Conservation (phyloP, 129 eudicot genomes). For the Cynara cardunculus region DNA sequence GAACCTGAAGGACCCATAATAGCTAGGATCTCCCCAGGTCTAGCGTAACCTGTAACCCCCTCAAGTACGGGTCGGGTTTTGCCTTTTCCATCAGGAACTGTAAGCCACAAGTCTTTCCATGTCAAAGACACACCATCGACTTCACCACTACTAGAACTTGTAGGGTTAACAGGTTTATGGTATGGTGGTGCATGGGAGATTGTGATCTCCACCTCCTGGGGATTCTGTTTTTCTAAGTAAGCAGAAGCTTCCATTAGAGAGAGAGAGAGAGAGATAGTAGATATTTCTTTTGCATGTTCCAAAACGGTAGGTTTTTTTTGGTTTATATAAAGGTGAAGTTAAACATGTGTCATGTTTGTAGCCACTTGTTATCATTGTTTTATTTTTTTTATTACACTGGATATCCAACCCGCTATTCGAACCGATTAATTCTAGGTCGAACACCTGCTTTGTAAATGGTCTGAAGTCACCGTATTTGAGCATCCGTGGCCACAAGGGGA, state of each 20-base stretch:
- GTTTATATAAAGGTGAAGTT: not conserved
- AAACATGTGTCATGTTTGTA: not conserved
- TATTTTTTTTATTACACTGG: too few relatives aligned
- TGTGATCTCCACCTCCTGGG: conserved; percentile 22
- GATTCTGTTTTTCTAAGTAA: not conserved
- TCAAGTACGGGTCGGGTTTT: conserved; percentile 35
- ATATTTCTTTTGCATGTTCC: not conserved
- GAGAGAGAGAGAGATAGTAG: not conserved
- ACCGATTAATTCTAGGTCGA: too few relatives aligned
- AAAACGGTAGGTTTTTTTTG: not conserved
- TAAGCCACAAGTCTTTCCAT: conserved; percentile 51
- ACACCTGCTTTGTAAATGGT: too few relatives aligned
- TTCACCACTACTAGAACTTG: not conserved
- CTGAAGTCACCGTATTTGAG: too few relatives aligned
- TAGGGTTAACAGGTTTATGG: not conserved
- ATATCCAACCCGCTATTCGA: too few relatives aligned
- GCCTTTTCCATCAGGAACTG: conserved; percentile 32
- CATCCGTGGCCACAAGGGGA: too few relatives aligned
- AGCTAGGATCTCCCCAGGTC: conserved; percentile 55
- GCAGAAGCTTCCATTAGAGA: conserved; percentile 12
- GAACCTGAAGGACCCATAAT: conserved; percentile 71
- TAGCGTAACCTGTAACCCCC: conserved; percentile 42
- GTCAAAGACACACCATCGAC: conserved; percentile 31
- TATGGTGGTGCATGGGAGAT: conserved; percentile 2
- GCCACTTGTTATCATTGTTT: not conserved